A percentile compares a stretch with the other conserved stretches of the same genome.
Conservation (phyloP, 345 rosid genomes). For the Microthlaspi erraticum region DNA sequence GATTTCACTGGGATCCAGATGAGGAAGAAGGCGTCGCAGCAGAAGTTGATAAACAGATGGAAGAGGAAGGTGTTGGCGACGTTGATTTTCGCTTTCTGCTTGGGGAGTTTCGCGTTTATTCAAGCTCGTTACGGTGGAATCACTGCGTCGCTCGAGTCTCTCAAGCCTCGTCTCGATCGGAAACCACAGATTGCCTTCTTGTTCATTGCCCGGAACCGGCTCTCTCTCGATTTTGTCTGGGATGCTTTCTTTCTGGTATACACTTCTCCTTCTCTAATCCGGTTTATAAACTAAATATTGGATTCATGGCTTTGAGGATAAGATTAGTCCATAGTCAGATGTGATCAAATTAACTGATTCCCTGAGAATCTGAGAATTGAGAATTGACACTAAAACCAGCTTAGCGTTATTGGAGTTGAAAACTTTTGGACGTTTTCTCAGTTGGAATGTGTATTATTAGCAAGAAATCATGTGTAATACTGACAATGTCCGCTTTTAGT, state of each 20-base stretch:
- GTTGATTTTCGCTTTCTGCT: slow-evolving; percentile 58
- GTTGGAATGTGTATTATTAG: neutral
- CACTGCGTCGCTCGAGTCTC: slow-evolving; percentile 49
- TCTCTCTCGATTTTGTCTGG: slow-evolving; percentile 88
- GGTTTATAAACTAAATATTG: neutral
- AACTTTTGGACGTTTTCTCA: slow-evolving; percentile 1
- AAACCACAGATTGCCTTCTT: slow-evolving; percentile 80
- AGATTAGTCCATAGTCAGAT: slow-evolving; percentile 1
- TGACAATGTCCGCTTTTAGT: neutral
- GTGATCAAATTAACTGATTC: neutral
- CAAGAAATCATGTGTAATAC: neutral
- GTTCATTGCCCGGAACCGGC: slow-evolving; percentile 85
- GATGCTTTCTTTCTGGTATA: slow-evolving; percentile 77
- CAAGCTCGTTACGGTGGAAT: slow-evolving; percentile 63
- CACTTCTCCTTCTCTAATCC: slow-evolving; percentile 7
- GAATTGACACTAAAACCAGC: neutral
- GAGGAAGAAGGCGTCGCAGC: slow-evolving; percentile 75
- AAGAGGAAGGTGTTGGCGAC: slow-evolving; percentile 60
- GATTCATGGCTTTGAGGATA: slow-evolving; percentile 10
- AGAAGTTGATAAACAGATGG: slow-evolving; percentile 62
- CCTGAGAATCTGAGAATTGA: neutral
- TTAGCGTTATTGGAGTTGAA: neutral
- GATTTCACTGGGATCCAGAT: slow-evolving; percentile 34
- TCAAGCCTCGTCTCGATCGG: slow-evolving; percentile 49
- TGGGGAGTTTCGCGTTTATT: slow-evolving; percentile 63